Percentiles rank a stretch among this genome's conserved stretches.
Evolutionary conservation across 805 yeast species (phyloP).

Genomic region (Yamadazyma phyllophila): DNA sequence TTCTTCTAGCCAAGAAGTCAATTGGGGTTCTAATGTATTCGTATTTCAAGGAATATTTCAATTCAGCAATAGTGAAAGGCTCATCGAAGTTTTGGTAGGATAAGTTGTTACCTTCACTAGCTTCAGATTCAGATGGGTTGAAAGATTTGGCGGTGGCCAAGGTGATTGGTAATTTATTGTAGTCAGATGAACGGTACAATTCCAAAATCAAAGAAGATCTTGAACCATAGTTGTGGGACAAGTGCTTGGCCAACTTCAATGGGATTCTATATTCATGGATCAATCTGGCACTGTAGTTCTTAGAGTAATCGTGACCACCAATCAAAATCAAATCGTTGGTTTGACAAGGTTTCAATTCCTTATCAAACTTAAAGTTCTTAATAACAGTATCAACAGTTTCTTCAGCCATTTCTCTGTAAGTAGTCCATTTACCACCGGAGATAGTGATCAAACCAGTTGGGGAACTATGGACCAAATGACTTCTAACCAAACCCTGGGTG

Average conservation of each 20-base stretch:
- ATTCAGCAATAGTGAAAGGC: conserved; percentile 90
- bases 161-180: conserved; percentile 64
- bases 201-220: conserved; percentile 75
- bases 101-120: conserved; percentile 35
- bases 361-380: conserved; percentile 40
- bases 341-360: conserved; percentile 42
- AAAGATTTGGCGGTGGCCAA: conserved; percentile 43
- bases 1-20: conserved; percentile 90
- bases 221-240: conserved; percentile 85
- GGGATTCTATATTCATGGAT: conserved; percentile 76
- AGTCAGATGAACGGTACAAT: conserved; percentile 50
- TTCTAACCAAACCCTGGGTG: conserved; percentile 89
- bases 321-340: conserved; percentile 57
- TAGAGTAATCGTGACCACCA: conserved; percentile 82
- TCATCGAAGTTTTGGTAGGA: conserved; percentile 56
- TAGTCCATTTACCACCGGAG: conserved; percentile 98
- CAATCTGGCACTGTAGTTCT: conserved; percentile 71
- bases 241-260: conserved; percentile 72
- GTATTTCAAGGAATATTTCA: conserved; percentile 73
- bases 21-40: conserved; percentile 87
- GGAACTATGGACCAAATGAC: conserved; percentile 74
- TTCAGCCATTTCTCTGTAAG: conserved; percentile 96
- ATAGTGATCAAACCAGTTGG: conserved; percentile 79
- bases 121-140: conserved; percentile 26
- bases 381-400: conserved; percentile 81